Conservation (phyloP, 768 basidiomycete genomes). For the Chalciporus pseudorubinellus region DNA sequence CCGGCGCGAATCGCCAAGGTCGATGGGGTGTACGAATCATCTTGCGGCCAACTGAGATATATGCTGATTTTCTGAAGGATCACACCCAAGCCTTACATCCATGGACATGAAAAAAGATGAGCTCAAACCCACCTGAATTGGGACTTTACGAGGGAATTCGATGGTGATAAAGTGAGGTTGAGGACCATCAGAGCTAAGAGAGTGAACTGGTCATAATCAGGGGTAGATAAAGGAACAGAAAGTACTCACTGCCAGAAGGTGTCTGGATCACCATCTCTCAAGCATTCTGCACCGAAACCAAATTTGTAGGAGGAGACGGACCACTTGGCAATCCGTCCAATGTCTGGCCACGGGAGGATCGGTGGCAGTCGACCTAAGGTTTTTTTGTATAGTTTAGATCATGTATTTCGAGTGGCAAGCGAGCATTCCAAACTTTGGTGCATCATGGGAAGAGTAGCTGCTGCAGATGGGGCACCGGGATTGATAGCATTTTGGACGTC, state of each 20-base stretch:
- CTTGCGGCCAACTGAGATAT: slow-evolving; percentile 72
- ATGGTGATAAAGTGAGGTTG: slow-evolving; percentile 96
- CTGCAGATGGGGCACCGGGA: slow-evolving; percentile 14
- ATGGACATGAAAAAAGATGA: neutral
- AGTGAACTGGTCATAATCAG: neutral
- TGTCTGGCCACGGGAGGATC: slow-evolving; percentile 70
- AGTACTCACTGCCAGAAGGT: slow-evolving; percentile 96
- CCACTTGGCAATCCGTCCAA: slow-evolving; percentile 90
- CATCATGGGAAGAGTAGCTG: slow-evolving; percentile 35
- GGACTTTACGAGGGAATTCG: slow-evolving; percentile 87
- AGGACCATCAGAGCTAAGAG: slow-evolving; percentile 80
- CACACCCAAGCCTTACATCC: neutral
- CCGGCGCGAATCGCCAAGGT: slow-evolving; percentile 89
- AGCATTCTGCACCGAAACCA: slow-evolving; percentile 91
- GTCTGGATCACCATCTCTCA: slow-evolving; percentile 82
- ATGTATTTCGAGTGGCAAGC: neutral
- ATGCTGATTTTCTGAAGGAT: slow-evolving; percentile 76
- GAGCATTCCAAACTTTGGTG: slow-evolving; percentile 32
- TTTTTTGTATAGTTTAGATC: neutral
- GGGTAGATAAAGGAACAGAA: neutral
- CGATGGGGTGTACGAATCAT: slow-evolving; percentile 97
- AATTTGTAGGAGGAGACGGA: slow-evolving; percentile 96
- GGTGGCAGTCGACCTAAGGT: slow-evolving; percentile 43
- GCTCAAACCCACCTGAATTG: slow-evolving; percentile 66
- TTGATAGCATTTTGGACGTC: slow-evolving; percentile 14